These are phyloP conservation scores for Boletales sp. DNA, from an alignment of 768 basidiomycete species.

Conservation along the genomic window DNA sequence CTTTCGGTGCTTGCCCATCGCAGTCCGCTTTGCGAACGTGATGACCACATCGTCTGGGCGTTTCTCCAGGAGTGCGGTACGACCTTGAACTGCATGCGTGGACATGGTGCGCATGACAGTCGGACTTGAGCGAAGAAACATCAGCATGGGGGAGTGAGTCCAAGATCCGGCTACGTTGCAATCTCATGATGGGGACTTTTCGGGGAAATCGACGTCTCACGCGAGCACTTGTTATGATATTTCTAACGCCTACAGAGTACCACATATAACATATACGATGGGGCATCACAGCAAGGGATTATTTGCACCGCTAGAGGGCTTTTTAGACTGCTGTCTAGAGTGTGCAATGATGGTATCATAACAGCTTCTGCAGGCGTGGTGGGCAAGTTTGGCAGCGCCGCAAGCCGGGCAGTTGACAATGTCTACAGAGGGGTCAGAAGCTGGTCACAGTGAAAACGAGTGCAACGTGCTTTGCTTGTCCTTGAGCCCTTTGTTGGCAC, in stretches of 20 bases:
- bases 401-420: conserved; percentile 90
- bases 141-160: conserved; percentile 18
- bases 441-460: neutral
- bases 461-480: conserved; percentile 75
- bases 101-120: conserved; percentile 29
- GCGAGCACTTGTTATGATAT: no score
- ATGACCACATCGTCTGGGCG: conserved; percentile 85
- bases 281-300: neutral
- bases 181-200: neutral
- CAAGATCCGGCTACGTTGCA: conserved; percentile 2
- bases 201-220: no score
- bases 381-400: conserved; percentile 82
- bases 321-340: conserved; percentile 18
- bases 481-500: conserved; percentile 90
- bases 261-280: no score
- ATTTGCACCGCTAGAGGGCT: neutral
- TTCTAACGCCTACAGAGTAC: no score
- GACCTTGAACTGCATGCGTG: conserved; percentile 37
- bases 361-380: conserved; percentile 82
- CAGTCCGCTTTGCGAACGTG: conserved; percentile 85
- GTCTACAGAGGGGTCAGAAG: conserved; percentile 45
- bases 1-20: conserved; percentile 84
- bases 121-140: conserved; percentile 10
- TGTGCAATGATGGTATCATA: conserved; percentile 40
- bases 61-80: conserved; percentile 58